A percentile compares a stretch with the other conserved stretches of the same genome.
Evolutionary conservation across 1,284 basidiomycete species (phyloP).

Genomic region (Meripilus lineatus): DNA sequence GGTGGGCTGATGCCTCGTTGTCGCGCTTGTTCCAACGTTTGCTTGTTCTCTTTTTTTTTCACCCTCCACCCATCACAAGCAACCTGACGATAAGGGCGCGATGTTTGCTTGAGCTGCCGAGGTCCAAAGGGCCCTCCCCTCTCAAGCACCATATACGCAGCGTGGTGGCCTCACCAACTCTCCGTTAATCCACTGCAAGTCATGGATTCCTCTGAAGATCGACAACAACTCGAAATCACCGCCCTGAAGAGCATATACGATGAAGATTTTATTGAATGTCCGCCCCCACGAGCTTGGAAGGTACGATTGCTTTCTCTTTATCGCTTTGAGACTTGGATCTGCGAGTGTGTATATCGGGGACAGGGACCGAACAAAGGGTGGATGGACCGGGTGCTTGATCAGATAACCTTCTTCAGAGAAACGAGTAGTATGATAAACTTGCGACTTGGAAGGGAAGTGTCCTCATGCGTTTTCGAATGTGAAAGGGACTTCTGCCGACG

Average conservation of each 20-base stretch:
- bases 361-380: too few relatives aligned
- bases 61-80: neutral
- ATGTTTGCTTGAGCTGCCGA: constrained; percentile 72
- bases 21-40: too few relatives aligned
- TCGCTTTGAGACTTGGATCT: constrained; percentile 8
- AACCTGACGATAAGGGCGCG: constrained; percentile 14
- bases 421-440: constrained; percentile 5
- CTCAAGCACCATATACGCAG: constrained; percentile 25
- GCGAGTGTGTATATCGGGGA: constrained; percentile 3
- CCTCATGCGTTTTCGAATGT: too few relatives aligned
- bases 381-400: too few relatives aligned
- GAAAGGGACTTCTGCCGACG: too few relatives aligned
- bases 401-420: too few relatives aligned
- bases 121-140: constrained; percentile 64
- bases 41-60: neutral
- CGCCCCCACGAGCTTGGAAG: constrained; percentile 79
- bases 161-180: neutral
- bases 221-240: constrained; percentile 70
- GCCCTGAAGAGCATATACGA: constrained; percentile 74
- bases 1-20: too few relatives aligned
- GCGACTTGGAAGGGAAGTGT: too few relatives aligned
- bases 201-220: constrained; percentile 62
- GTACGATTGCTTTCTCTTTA: constrained; percentile 30
- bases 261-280: constrained; percentile 65
- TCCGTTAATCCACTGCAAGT: constrained; percentile 6